These are phyloP conservation scores for Dimargaris xerosporica DNA, from an alignment of 192 early-diverging fungal species.

Conservation along the genomic window DNA sequence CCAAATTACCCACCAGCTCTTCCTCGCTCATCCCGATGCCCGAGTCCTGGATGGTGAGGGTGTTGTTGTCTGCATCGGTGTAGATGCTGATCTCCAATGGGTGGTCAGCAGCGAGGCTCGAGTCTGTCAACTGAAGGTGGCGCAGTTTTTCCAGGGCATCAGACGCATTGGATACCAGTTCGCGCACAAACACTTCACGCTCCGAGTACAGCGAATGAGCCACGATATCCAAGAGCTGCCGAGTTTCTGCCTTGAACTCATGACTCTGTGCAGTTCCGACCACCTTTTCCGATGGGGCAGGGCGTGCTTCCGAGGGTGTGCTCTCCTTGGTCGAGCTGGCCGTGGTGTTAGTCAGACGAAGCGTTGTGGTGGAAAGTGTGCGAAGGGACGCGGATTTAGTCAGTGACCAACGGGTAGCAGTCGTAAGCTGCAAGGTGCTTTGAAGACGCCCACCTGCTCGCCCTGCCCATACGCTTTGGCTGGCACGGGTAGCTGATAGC, in stretches of 20 bases:
- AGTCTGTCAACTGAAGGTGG: slow-evolving; percentile 28
- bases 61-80: slow-evolving; percentile 23
- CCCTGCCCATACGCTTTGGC: too few relatives aligned
- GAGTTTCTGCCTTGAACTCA: slow-evolving; percentile 46
- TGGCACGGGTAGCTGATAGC: too few relatives aligned
- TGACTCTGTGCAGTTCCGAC: slow-evolving; percentile 24
- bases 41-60: slow-evolving; percentile 39
- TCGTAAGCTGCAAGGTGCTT: too few relatives aligned
- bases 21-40: slow-evolving; percentile 69
- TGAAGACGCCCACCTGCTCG: too few relatives aligned
- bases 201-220: slow-evolving; percentile 49
- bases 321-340: too few relatives aligned
- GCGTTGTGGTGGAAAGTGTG: too few relatives aligned
- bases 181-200: slow-evolving; percentile 44
- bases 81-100: slow-evolving; percentile 43
- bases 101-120: slow-evolving; percentile 24
- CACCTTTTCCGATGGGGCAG: slow-evolving; percentile 2
- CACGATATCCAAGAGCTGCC: slow-evolving; percentile 42
- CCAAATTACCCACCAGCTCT: slow-evolving; percentile 47
- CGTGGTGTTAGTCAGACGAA: too few relatives aligned
- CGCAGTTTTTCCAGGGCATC: slow-evolving; percentile 49
- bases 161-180: slow-evolving; percentile 44
- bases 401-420: too few relatives aligned
- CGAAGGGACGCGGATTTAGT: too few relatives aligned
- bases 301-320: background rate